Base-by-base conservation (phyloP, 345 rosid species). In the Lenwebbia sp. region DNA sequence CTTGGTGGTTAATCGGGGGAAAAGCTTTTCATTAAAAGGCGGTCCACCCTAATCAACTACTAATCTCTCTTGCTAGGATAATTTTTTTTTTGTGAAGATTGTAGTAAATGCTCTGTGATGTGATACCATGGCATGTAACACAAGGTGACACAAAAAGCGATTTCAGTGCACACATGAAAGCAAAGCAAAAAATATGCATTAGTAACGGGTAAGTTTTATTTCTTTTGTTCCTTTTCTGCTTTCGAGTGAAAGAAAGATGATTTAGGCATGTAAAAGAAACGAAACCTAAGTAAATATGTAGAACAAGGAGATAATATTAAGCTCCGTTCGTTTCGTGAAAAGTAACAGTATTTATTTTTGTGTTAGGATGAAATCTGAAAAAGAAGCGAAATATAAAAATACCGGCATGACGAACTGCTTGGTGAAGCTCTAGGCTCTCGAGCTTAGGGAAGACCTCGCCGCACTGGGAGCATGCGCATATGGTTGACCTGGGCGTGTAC, bases 341-440 rank as follows among this genome's bases (percentile, higher is more conserved):
- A 53, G 3, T 14, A 1, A 52, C 3, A 13, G 10, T 50, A 50
- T 50, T 50, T 44, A n/a, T 50, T 50, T 11, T 1, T 50, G 14
- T 12, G 13, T 11, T 50, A 1, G 52, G 52, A 0, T 3, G 14
- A 50, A 3, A 50, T 12, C 13, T 3, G 52, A 3, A 11, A 50
- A 50, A 50, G 52, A 50, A 50, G 14, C 4, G 52, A 3, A 50
- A 12, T 12, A 50, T 3, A 3, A 5, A 51, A 13, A 55, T 91
- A 94, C 99, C 99, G 83, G 99, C 99, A 89, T 97, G 99, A 58
- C 99, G 99, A 91, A 96, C 94, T 23, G 94, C 95, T 89, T 97
- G 99, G 88, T 97, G 99, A 87, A 96, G 96, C 88, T 97, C 99
- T 89, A 97, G 89, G 94, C 96, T 96, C 91, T 96, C 99, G 81